A percentile compares a stretch with the other conserved stretches of the same genome.
Evolutionary conservation across 148 eudicot species (phyloP).

Genomic region (Fagopyrum homotropicum): DNA sequence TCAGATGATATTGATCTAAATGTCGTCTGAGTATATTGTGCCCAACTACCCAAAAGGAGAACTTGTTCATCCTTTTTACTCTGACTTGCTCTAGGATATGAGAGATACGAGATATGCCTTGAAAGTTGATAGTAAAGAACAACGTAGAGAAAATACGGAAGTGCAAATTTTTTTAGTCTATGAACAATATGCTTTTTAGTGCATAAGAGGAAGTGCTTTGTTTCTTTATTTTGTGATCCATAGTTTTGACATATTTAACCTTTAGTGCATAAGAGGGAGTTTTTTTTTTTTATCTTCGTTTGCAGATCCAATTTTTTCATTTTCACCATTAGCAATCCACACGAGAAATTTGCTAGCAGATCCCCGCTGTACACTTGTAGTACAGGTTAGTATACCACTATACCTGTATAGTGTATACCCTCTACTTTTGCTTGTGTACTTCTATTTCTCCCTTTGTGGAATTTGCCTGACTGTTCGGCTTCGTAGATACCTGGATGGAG

Average conservation of each 20-base stretch:
- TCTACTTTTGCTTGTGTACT: background rate
- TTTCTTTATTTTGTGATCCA: no score
- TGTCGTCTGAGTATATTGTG: background rate
- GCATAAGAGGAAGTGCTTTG: background rate
- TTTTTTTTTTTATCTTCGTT: background rate
- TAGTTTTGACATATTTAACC: background rate
- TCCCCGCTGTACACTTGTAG: conserved; percentile 92
- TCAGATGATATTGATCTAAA: background rate
- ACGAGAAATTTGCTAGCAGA: conserved; percentile 86
- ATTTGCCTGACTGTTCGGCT: conserved; percentile 27
- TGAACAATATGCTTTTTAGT: background rate
- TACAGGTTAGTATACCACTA: conserved; percentile 54
- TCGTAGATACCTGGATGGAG: conserved; percentile 98
- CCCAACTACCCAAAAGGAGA: background rate
- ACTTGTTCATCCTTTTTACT: background rate
- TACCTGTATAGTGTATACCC: background rate
- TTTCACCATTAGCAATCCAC: conserved; percentile 97
- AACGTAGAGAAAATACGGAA: background rate
- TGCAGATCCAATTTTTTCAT: conserved; percentile 98
- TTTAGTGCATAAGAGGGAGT: background rate
- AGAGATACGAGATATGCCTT: background rate
- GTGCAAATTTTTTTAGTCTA: background rate
- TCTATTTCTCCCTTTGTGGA: conserved; percentile 1
- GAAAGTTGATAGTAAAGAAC: background rate
- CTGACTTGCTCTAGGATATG: background rate